Evolutionary conservation across 2,329 filamentous ascomycete genomes (phyloP), one percentile per base, ranked within the genome.

Genomic region (Dactylellina leptospora): DNA sequence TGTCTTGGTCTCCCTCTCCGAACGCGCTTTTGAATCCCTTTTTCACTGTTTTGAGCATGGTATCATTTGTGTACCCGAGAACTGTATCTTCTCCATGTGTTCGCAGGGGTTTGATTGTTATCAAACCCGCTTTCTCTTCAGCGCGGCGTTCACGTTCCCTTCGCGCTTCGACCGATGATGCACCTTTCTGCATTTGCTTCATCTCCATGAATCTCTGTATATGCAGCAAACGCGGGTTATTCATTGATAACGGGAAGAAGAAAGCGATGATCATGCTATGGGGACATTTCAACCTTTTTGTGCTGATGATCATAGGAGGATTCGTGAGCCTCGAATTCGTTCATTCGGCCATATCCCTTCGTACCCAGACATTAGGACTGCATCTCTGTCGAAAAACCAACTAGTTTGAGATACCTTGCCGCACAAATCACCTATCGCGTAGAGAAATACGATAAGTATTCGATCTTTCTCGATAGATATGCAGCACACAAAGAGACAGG

Each of bases 221-320:
- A n/a, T 40, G 5, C 3, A 5, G 36, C 13, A 40, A 40, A 40
- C 13, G 36, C n/a, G n/a, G n/a, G n/a, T n/a, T n/a, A n/a, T n/a
- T n/a, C n/a, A n/a, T n/a, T n/a, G 18, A 40, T 5, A 40, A 16
- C 13, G 3, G 11, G 36, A n/a, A 40, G 36, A 38, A 6, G 11
- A 47, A 30, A 58, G 54, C 40, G 23, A 47, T 6, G 13, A 33
- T 58, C 13, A 28, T 22, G n/a, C 38, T 10, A 42, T 9, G n/a
- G 18, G 27, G 44, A 54, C 13, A 83, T 81, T 36, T 28, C 30
- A 9, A 72, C 68, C 82, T 96, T 92, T 79, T 92, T 93, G 81
- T 99, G 95, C 76, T 91, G 90, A 81, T 99, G 95, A 79, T 97
- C 95, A 80, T 97, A 97, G 77, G 90, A 95, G 74, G 88, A 88